Base-by-base conservation (phyloP, 345 rosid species). In the Corchorus capsularis region DNA sequence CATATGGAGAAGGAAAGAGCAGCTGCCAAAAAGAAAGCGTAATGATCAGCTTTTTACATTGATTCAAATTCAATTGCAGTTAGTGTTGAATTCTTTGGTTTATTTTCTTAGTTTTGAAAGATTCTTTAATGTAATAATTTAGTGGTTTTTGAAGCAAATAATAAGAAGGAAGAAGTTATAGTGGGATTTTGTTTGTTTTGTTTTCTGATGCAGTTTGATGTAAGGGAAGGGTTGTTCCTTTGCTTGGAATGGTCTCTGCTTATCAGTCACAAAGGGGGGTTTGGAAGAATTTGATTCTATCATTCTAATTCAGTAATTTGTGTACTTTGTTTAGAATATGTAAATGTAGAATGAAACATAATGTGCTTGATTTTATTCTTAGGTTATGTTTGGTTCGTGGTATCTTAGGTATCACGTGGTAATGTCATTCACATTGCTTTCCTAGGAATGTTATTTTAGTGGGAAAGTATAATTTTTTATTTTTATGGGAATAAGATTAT, bases 1-100 rank as follows among this genome's bases (percentile, higher is more conserved):
- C 75, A 8, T 8, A 75, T 93, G 85, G 89, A 90, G 87, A 86
- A 86, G 80, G 90, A 83, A 77, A 82, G 63, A 66, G 67, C 76
- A 64, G 80, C 93, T 2, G 52, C 80, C 17, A 79, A 85, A 57
- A 90, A 87, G 87, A 88, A 84, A 85, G 79, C 77, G 73, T 88
- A 82, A 84, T 68, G 17, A 67, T 22, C 35, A 16, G 39, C 56
- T n/a, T 47, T 47, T 6, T 20, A 69, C 59, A 69, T 49, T 68
- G 15, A 60, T 11, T 16, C 27, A 27, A 61, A 3, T 5, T 16
- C 9, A 53, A 0, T 53, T 17, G 0, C 56, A 53, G 17, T 19
- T 27, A 32, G 3, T 53, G 2, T 53, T 53, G 17, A 53, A 53
- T 62, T 32, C 43, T 62, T 39, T 64, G 22, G 39, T 6, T 64